Evolutionary conservation across 768 basidiomycete genomes (phyloP), one percentile per base, ranked within the genome.

Genomic region (Amanita exitialis): DNA sequence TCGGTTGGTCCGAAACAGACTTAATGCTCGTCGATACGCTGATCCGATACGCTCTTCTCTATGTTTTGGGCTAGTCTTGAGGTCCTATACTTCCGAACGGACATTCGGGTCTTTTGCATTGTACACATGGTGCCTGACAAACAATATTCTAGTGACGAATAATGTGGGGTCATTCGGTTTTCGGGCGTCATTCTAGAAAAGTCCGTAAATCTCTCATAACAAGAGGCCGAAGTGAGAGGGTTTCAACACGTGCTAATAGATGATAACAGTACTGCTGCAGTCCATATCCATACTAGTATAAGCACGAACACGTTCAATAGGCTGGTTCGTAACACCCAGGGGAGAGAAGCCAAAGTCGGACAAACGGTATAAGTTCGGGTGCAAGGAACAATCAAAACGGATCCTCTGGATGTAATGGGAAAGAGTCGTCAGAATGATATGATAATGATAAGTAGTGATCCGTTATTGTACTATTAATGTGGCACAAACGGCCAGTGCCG

Each of bases 361-460:
- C 30, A 30, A 10, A 12, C 10, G 6, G 20, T 8, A 48, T 20
- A n/a, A 13, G 21, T 6, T 16, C 6, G 41, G 3, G 15, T 34
- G 37, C 25, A 25, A 42, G 25, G 37, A 21, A 50, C 27, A 42
- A 50, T 50, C 28, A 43, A 34, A 50, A 50, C 35, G 41, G 34
- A 36, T 36, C 10, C 18, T 32, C 49, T 39, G n/a, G 37, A 39
- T 36, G 25, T 38, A n/a, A 37, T 20, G 18, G 32, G 20, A 16
- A 32, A 46, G n/a, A 47, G n/a, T 15, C 16, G 20, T 32, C 13
- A 38, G 34, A 23, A 18, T n/a, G 23, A 48, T 8, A 37, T 32
- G 15, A 45, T 12, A 23, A 28, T 30, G 15, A 45, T 15, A 45
- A 47, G 20, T 18, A 21, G 23, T 27, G 47, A 48, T 27, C 34